Evolutionary conservation across 1,284 basidiomycete species (phyloP), one percentile per base, ranked within the genome.

Genomic region (Cerrena zonata): DNA sequence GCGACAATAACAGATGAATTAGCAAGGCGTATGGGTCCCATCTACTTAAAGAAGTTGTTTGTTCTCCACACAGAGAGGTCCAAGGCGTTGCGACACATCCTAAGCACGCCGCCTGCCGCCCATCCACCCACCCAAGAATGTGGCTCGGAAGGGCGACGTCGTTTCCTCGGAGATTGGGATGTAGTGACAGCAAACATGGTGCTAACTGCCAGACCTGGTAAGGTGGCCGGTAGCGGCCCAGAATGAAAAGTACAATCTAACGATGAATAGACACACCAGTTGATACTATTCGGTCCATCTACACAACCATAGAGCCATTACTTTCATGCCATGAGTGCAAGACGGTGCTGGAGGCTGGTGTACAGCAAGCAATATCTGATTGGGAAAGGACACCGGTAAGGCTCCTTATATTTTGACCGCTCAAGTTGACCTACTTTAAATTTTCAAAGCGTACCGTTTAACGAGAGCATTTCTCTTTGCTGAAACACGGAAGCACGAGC

Each of bases 21-120:
- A n/a, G 63, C 58, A 5, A 22, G 49, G 4, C 52, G 48, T 11
- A 63, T 66, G 52, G 63, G 64, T 5, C 54, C 62, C 24, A 11
- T 42, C 45, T 54, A 52, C 50, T 56, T 68, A 27, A 65, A 64
- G 39, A 55, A 61, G 25, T 56, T 66, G 4, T 57, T 65, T 49
- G 62, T 62, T 53, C 56, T 66, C 4, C 64, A 65, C 46, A 52
- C 62, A 15, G 61, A 60, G 12, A 54, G 64, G n/a, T 53, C 42
- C 5, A 34, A 34, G 30, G 30, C 15, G 15, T 34, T 34, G 30
- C 7, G 30, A 34, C 7, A 15, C 7, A 7, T 34, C 7, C 15
- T 34, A 15, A 7, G 7, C 15, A 34, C 30, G 7, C 30, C 30
- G 30, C 30, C 30, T 34, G 30, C 30, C 15, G 15, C 30, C 30